Conservation (phyloP, 495 filamentous ascomycete species). For the Cenococcum geophilum region DNA sequence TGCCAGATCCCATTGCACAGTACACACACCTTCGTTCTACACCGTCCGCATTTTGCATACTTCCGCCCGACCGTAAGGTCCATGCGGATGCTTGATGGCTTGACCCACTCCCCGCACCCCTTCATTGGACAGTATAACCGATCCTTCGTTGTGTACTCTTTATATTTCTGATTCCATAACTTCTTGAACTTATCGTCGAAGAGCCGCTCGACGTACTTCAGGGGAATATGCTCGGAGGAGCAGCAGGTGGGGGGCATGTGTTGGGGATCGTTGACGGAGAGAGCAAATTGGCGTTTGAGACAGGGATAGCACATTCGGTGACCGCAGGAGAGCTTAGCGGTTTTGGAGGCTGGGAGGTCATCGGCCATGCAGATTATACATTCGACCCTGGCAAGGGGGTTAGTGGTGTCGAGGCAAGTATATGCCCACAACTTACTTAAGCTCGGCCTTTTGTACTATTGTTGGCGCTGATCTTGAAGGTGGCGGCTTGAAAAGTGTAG, state of each 20-base stretch:
- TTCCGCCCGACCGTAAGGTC: constrained; percentile 46
- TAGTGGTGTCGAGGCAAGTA: constrained; percentile 2
- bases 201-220: constrained; percentile 66
- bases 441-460: constrained; percentile 17
- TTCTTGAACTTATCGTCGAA: constrained; percentile 68
- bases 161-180: constrained; percentile 69
- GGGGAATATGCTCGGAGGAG: constrained; percentile 60
- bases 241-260: constrained; percentile 81
- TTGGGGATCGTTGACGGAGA: constrained; percentile 65
- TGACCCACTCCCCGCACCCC: constrained; percentile 70
- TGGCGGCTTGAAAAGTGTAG: constrained; percentile 25
- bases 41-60: constrained; percentile 58
- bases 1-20: constrained; percentile 71
- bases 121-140: constrained; percentile 66
- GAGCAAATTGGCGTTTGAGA: constrained; percentile 62
- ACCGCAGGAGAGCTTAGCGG: constrained; percentile 63
- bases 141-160: constrained; percentile 66
- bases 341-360: constrained; percentile 51
- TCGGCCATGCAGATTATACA: constrained; percentile 65
- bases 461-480: constrained; percentile 6
- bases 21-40: constrained; percentile 67
- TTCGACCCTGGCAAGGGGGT: constrained; percentile 45
- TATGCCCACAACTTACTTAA: constrained; percentile 4
- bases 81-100: constrained; percentile 55
- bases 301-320: constrained; percentile 75